phyloP scores from a whole-genome alignment of 2,329 filamentous ascomycete species.

The Tolypocladium amazonense region DNA sequence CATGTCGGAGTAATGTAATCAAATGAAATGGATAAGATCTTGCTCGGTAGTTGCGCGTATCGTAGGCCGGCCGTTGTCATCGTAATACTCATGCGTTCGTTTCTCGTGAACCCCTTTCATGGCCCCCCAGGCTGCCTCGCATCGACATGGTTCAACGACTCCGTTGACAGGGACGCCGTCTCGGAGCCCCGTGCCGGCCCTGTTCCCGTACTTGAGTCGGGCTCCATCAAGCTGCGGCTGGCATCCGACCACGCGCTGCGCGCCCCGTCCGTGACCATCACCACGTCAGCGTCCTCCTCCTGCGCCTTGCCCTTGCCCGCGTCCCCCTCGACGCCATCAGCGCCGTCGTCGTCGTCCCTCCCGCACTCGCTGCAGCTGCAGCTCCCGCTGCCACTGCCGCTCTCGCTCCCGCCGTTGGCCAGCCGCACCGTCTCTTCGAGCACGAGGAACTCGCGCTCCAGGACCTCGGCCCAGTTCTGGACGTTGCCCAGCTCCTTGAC shows the following conservation, averaged over 20 bases:
- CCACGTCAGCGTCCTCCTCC: slow-evolving; percentile 10
- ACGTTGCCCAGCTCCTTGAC: slow-evolving; percentile 73
- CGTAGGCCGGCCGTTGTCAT: not conserved
- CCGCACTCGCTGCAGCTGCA: slow-evolving; percentile 30
- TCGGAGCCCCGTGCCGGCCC: slow-evolving; percentile 24
- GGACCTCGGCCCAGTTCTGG: slow-evolving; percentile 80
- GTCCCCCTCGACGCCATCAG: slow-evolving; percentile 2
- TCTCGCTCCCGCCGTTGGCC: slow-evolving; percentile 25
- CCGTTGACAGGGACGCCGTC: slow-evolving; percentile 24
- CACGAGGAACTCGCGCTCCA: slow-evolving; percentile 57
- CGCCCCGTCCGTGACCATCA: slow-evolving; percentile 11
- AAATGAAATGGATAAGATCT: not conserved
- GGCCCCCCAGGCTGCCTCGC: not conserved
- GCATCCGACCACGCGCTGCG: slow-evolving; percentile 22
- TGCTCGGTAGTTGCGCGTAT: not conserved
- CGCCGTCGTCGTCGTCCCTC: slow-evolving; percentile 9
- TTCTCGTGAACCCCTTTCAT: not conserved
- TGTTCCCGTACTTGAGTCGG: slow-evolving; percentile 23
- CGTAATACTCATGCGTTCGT: not conserved
- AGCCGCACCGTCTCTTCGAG: slow-evolving; percentile 54
- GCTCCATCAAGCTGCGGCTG: slow-evolving; percentile 25
- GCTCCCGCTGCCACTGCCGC: slow-evolving; percentile 24
- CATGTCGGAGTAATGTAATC: not conserved
- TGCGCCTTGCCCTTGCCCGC: slow-evolving; percentile 5
- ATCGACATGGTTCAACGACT: slow-evolving; percentile 10